Conservation (phyloP, 148 eudicot genomes). For the Chenopodium formosanum region DNA sequence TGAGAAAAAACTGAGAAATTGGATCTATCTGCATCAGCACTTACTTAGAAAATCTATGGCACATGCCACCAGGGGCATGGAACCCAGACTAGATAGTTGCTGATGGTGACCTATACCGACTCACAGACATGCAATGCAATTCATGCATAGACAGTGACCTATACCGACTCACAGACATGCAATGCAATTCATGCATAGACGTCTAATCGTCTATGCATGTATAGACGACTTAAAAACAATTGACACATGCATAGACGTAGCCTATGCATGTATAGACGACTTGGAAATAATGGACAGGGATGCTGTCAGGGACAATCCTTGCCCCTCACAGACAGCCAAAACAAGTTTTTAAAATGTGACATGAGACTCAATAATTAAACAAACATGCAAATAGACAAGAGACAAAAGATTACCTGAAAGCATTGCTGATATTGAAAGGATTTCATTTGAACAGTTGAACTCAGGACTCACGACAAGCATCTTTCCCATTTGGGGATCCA, state of each 20-base stretch:
- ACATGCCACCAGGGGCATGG: constrained; percentile 81
- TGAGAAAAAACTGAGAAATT: constrained; percentile 98
- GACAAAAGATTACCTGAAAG: constrained; percentile 59
- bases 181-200: constrained; percentile 24
- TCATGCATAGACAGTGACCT: constrained; percentile 30
- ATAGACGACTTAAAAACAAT: neutral
- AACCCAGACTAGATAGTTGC: constrained; percentile 82
- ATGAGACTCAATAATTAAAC: constrained; percentile 2
- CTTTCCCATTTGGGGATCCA: constrained; percentile 87
- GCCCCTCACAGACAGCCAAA: constrained; percentile 23
- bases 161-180: constrained; percentile 39
- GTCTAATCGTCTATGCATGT: constrained; percentile 2
- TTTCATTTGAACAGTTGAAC: constrained; percentile 78
- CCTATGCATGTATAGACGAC: too few species aligned
- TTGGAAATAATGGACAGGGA: constrained; percentile 4
- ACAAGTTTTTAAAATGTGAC: constrained; percentile 16
- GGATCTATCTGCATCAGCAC: constrained; percentile 99
- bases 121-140: constrained; percentile 27
- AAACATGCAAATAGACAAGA: neutral
- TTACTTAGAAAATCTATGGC: constrained; percentile 83
- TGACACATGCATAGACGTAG: too few species aligned
- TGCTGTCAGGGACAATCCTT: constrained; percentile 22
- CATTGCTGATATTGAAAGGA: constrained; percentile 89
- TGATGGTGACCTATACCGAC: constrained; percentile 73
- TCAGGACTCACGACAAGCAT: constrained; percentile 84